phyloP scores from a whole-genome alignment of 352 stramenopile genomes.

The Globisporangium apiculatum region DNA sequence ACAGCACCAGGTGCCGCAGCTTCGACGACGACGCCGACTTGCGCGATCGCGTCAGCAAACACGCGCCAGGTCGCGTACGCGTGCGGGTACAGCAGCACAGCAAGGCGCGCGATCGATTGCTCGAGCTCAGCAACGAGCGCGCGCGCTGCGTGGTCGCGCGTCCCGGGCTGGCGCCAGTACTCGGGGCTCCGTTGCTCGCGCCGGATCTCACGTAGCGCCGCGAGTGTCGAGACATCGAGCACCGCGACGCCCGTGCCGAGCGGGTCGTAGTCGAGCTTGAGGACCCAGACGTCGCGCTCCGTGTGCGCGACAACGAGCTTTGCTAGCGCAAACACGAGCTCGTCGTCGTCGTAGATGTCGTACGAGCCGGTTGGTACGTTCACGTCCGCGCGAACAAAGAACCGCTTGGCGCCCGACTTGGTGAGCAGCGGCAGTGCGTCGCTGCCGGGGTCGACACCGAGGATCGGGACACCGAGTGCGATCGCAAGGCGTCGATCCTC shows the following conservation, averaged over 20 bases:
- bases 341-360: constrained; percentile 86
- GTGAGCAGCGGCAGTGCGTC: constrained; percentile 50
- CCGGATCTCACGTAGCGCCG: constrained; percentile 50
- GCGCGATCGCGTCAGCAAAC: constrained; percentile 46
- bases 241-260: constrained; percentile 49
- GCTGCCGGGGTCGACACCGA: constrained; percentile 43
- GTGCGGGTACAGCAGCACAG: constrained; percentile 24
- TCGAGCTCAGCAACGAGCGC: constrained; percentile 53
- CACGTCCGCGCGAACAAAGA: constrained; percentile 81
- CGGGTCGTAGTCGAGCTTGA: constrained; percentile 81
- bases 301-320: constrained; percentile 85
- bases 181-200: constrained; percentile 52
- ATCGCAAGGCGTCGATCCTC: constrained; percentile 82
- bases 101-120: constrained; percentile 23
- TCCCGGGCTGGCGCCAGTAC: constrained; percentile 65
- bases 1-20: constrained; percentile 32
- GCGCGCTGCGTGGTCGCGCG: constrained; percentile 49
- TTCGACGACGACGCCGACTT: constrained; percentile 80
- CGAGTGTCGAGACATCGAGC: constrained; percentile 59
- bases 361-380: constrained; percentile 83
- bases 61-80: constrained; percentile 56
- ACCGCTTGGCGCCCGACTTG: constrained; percentile 68
- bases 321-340: constrained; percentile 72
- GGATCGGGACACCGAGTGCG: constrained; percentile 65
- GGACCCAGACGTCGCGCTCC: constrained; percentile 65